Evolutionary conservation across 345 rosid genomes (phyloP), one percentile per base, ranked within the genome.

Genomic region (Combretum micranthum): DNA sequence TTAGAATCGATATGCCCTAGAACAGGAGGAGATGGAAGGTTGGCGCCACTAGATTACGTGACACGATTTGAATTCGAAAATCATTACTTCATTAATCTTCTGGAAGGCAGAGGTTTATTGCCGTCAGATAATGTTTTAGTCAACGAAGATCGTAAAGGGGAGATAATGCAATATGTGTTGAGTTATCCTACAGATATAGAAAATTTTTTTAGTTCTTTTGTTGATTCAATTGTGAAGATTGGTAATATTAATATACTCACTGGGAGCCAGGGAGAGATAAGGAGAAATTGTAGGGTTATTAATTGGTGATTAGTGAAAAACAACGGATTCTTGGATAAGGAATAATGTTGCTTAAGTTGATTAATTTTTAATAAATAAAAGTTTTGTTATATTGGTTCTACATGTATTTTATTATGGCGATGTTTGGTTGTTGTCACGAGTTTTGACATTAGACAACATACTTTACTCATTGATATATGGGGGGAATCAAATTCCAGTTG

Each of bases 1-100:
- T 72, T 85, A 44, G 16, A 57, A 57, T 75, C 91, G n/a, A 80
- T 78, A 59, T 85, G 94, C 70, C 83, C 79, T 15, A 53, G 63
- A 25, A 71, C 88, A 4, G 81, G 83, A 63, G 64, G 68, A 0
- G 87, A 83, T 13, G 57, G 76, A 11, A 68, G 73, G 22, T 19
- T 73, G 12, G 82, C 85, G 0, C 88, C 86, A 2, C 76, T 87
- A 8, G 97, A 83, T 75, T 51, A 64, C 2, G 39, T 52, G 20
- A 87, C 96, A 2, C 82, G 83, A 1, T 62, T 77, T 3, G 69
- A 62, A 60, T 90, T 90, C 71, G 97, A 85, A 72, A 90, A 87
- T 53, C 77, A 77, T 47, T 87, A 85, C 51, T 87, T 19, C 79
- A 44, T 80, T 4, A 90, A 87, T 69, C 44, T 87, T 39, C 70